These are phyloP conservation scores for Cenchrus purpureus DNA, from an alignment of 176 grass and related monocot genomes.

Conservation along the genomic window DNA sequence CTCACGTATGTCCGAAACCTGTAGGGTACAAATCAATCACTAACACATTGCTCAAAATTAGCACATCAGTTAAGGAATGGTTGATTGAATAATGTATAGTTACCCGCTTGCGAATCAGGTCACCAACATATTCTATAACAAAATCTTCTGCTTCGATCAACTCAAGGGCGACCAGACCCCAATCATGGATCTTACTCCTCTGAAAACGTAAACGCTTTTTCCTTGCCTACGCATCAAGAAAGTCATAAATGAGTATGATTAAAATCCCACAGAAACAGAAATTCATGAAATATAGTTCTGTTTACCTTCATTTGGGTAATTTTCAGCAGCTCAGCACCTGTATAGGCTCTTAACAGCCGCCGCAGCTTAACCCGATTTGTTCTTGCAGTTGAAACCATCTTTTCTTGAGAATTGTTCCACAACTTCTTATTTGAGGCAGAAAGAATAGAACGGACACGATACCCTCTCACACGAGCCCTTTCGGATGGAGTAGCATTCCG, in stretches of 20 bases:
- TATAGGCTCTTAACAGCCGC: constrained; percentile 77
- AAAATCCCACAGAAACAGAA: constrained; percentile 34
- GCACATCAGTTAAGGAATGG: constrained; percentile 26
- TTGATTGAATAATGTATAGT: constrained; percentile 47
- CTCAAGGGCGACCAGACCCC: constrained; percentile 96
- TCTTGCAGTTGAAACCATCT: constrained; percentile 85
- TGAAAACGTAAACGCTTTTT: constrained; percentile 93
- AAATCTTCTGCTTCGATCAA: constrained; percentile 93
- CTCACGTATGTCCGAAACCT: constrained; percentile 93
- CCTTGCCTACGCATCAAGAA: constrained; percentile 69
- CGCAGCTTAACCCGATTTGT: constrained; percentile 88
- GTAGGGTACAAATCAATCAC: constrained; percentile 39
- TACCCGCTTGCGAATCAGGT: constrained; percentile 86
- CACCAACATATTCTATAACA: constrained; percentile 97
- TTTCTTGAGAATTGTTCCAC: constrained; percentile 57
- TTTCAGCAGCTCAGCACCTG: constrained; percentile 85
- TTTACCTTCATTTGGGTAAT: constrained; percentile 82
- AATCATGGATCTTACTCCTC: constrained; percentile 97
- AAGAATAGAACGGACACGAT: constrained; percentile 50
- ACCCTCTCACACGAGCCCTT: constrained; percentile 76
- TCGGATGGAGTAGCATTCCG: constrained; percentile 78
- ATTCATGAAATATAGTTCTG: constrained; percentile 1
- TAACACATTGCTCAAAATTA: constrained; percentile 26
- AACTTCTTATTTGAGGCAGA: constrained; percentile 49
- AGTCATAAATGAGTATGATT: constrained; percentile 15